A percentile compares a stretch with the other conserved stretches of the same genome.
phyloP scores from a whole-genome alignment of 2,329 filamentous ascomycete species.

The Sporothrix globosa region DNA sequence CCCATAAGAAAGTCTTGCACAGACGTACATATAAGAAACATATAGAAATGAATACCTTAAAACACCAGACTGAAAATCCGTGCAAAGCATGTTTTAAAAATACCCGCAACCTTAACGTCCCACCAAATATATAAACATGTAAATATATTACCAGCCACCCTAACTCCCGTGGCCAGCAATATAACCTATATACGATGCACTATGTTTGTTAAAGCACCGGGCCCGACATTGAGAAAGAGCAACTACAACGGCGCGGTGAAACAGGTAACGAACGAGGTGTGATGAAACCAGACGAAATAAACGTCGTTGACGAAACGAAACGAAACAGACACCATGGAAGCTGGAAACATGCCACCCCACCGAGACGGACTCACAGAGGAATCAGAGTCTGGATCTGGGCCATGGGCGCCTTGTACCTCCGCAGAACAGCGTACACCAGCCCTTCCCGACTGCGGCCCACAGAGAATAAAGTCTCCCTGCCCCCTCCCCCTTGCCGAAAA shows the following conservation, averaged over 20 bases:
- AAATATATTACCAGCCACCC: background rate
- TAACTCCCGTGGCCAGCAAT: background rate
- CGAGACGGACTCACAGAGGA: background rate
- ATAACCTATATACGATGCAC: slow-evolving; percentile 18
- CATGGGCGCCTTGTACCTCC: background rate
- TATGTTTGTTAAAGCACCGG: slow-evolving; percentile 25
- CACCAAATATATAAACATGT: too few species aligned
- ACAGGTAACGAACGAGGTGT: background rate
- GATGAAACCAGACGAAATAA: background rate
- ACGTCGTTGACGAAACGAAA: background rate
- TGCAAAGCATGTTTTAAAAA: too few species aligned
- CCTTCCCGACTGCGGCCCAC: background rate
- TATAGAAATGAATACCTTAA: background rate
- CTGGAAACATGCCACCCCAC: background rate
- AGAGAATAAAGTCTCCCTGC: too few species aligned
- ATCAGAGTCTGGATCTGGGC: background rate
- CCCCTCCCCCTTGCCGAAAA: too few species aligned
- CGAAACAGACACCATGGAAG: background rate
- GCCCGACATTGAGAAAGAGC: background rate
- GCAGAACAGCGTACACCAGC: too few species aligned
- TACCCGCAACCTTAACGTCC: too few species aligned
- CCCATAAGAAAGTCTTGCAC: too few species aligned
- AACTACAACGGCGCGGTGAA: too few species aligned
- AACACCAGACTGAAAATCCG: background rate
- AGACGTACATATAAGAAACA: background rate